Evolutionary conservation across 73 alveolate species (phyloP).

Genomic region (Paramecium sexaurelia): DNA sequence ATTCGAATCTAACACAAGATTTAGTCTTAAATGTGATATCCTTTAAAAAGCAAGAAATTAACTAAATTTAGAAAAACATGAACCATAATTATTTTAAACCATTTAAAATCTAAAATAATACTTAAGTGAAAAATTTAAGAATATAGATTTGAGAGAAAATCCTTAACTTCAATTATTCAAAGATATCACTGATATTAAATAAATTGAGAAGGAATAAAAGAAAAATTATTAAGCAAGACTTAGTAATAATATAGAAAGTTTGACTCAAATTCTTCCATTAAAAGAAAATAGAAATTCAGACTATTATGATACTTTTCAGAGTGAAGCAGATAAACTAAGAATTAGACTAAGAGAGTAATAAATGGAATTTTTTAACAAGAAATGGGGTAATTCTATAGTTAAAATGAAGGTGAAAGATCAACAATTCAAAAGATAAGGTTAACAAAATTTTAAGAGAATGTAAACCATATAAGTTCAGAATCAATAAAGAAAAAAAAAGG

Average conservation of each 20-base stretch:
- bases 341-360: not conserved
- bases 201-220: not conserved
- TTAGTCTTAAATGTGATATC: not conserved
- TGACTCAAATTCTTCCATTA: not conserved
- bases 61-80: not conserved
- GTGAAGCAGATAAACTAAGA: conserved; percentile 42
- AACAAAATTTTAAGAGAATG: not conserved
- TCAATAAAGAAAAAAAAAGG: not conserved
- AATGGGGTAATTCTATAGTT: conserved; percentile 53
- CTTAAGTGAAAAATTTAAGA: not conserved
- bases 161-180: conserved; percentile 35
- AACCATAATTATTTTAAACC: conserved; percentile 16
- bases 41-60: not conserved
- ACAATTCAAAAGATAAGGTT: not conserved
- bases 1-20: not conserved
- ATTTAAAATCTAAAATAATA: not conserved
- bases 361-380: conserved; percentile 21
- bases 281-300: not conserved
- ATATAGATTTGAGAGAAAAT: conserved; percentile 19
- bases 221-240: not conserved
- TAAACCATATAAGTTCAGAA: not conserved
- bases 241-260: not conserved
- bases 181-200: not conserved
- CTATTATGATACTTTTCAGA: not conserved
- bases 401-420: conserved; percentile 45